Evolutionary conservation across 345 rosid species (phyloP).

Genomic region (Lepidium aucheri): DNA sequence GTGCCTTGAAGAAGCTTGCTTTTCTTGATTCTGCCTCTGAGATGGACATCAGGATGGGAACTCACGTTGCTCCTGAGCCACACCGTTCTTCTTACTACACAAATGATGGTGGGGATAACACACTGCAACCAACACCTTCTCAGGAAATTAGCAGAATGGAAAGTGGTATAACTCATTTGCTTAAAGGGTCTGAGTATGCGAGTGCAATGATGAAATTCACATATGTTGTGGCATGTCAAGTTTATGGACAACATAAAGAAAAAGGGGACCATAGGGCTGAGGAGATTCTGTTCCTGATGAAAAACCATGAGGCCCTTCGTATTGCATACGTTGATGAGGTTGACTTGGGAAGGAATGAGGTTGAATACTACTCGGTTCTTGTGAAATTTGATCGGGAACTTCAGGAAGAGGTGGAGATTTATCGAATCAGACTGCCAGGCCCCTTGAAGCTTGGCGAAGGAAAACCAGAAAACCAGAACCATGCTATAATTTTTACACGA

Average conservation of each 20-base stretch:
- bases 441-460: conserved; percentile 98
- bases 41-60: conserved; percentile 61
- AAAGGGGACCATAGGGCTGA: conserved; percentile 86
- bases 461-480: conserved; percentile 98
- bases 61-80: conserved; percentile 28
- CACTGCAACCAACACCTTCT: conserved; percentile 31
- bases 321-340: conserved; percentile 95
- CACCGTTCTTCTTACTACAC: conserved; percentile 25
- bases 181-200: conserved; percentile 82
- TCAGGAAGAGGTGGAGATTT: conserved; percentile 81
- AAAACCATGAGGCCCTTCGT: conserved; percentile 83
- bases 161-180: conserved; percentile 52
- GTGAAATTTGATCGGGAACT: conserved; percentile 79
- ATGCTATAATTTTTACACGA: conserved; percentile 88
- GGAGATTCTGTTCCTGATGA: conserved; percentile 76
- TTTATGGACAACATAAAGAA: conserved; percentile 87
- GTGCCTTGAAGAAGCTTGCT: conserved; percentile 80
- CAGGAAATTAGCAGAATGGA: conserved; percentile 54
- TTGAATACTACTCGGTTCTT: conserved; percentile 83
- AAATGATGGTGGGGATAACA: conserved; percentile 26
- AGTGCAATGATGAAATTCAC: conserved; percentile 93
- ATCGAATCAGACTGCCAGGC: conserved; percentile 90
- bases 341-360: conserved; percentile 48
- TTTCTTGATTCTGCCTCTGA: conserved; percentile 87
- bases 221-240: conserved; percentile 93